Evolutionary conservation across 768 basidiomycete genomes (phyloP).

Genomic region (Panaeolus cyanescens): DNA sequence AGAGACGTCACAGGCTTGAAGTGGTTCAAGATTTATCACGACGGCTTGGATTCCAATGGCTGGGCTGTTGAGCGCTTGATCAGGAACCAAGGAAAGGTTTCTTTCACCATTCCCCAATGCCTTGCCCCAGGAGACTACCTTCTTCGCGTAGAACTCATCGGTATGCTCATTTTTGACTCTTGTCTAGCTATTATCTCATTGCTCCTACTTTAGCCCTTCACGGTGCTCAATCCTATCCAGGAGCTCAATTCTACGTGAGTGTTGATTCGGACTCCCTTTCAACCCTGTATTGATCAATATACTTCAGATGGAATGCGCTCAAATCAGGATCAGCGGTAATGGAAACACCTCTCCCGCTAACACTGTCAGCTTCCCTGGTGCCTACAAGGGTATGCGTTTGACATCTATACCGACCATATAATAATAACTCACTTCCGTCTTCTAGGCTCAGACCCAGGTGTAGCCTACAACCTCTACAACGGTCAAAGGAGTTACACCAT

Average conservation of each 20-base stretch:
- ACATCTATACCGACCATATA: not conserved
- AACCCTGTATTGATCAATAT: not conserved
- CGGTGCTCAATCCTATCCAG: slow-evolving; percentile 46
- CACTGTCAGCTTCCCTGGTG: slow-evolving; percentile 49
- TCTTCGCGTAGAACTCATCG: slow-evolving; percentile 52
- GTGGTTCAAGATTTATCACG: slow-evolving; percentile 59
- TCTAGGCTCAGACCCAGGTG: slow-evolving; percentile 1
- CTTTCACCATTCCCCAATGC: slow-evolving; percentile 47
- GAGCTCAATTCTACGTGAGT: slow-evolving; percentile 58
- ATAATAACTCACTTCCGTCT: not conserved
- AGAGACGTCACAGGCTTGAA: slow-evolving; percentile 45
- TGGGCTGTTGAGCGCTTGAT: slow-evolving; percentile 53
- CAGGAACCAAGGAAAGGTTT: slow-evolving; percentile 50
- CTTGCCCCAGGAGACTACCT: slow-evolving; percentile 50
- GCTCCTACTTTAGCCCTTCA: slow-evolving; percentile 38
- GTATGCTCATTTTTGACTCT: slow-evolving; percentile 25
- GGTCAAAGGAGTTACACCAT: not conserved
- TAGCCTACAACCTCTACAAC: slow-evolving; percentile 2
- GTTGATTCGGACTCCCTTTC: slow-evolving; percentile 8
- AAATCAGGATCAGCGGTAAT: slow-evolving; percentile 37
- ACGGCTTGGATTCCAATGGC: slow-evolving; percentile 33
- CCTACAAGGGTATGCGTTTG: slow-evolving; percentile 31
- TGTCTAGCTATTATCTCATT: not conserved
- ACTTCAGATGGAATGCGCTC: slow-evolving; percentile 48
- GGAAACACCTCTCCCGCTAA: slow-evolving; percentile 19